phyloP scores from a whole-genome alignment of 2,329 filamentous ascomycete species.

The Penicillium thymicola region DNA sequence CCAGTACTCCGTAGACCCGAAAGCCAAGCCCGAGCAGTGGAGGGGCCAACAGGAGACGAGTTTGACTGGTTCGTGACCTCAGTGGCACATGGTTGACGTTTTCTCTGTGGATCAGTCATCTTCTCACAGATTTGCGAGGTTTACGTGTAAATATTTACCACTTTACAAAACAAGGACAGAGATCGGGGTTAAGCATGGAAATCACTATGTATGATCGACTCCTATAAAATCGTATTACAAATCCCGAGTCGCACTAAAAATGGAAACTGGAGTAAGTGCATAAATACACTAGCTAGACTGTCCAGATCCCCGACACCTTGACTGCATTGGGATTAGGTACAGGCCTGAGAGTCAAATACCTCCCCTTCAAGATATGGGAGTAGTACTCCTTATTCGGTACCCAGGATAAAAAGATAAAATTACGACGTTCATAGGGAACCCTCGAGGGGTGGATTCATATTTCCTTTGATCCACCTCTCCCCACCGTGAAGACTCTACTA shows the following conservation, averaged over 20 bases:
- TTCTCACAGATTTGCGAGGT: background rate
- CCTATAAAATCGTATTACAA: background rate
- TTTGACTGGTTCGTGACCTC: background rate
- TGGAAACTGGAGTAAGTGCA: background rate
- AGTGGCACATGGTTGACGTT: background rate
- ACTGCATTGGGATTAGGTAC: conserved; percentile 3
- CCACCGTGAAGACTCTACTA: background rate
- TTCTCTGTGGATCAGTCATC: background rate
- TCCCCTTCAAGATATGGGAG: background rate
- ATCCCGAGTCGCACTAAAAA: background rate
- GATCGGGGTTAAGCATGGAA: background rate
- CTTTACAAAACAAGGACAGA: too few species aligned
- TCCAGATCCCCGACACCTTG: conserved; percentile 1
- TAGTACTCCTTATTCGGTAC: background rate
- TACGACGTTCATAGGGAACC: background rate
- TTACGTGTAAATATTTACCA: background rate
- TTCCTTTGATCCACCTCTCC: background rate
- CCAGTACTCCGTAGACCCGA: background rate
- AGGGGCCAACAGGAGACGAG: background rate
- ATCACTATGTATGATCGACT: background rate
- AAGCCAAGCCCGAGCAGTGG: conserved; percentile 5
- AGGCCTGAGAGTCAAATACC: background rate
- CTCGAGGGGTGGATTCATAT: background rate
- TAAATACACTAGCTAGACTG: background rate
- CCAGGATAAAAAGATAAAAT: background rate